Conservation (phyloP, 1,284 basidiomycete species). For the Volvariella volvacea region DNA sequence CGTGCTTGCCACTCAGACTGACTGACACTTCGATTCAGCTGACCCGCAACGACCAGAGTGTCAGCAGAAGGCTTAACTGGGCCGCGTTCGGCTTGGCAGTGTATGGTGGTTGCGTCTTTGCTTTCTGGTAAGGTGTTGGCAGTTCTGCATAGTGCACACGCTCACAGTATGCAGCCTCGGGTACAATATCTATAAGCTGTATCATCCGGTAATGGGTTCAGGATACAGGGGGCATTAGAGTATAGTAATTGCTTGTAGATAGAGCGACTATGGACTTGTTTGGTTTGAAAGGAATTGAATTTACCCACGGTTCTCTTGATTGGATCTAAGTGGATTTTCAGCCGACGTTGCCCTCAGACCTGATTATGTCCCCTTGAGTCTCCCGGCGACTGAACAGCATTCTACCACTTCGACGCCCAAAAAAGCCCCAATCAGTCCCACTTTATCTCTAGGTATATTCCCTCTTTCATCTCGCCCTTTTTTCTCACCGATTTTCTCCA, state of each 20-base stretch:
- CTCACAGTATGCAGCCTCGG: constrained; percentile 42
- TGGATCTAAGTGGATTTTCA: constrained; percentile 14
- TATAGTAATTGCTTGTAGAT: constrained; percentile 2
- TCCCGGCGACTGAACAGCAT: constrained; percentile 3
- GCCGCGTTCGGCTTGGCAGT: constrained; percentile 62
- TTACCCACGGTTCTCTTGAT: constrained; percentile 19
- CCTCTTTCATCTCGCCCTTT: background rate
- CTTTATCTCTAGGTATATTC: constrained; percentile 2
- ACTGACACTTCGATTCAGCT: constrained; percentile 40
- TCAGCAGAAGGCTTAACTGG: constrained; percentile 50
- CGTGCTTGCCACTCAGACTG: constrained; percentile 5
- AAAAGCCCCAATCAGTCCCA: background rate
- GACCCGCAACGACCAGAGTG: constrained; percentile 59
- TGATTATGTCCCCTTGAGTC: constrained; percentile 6
- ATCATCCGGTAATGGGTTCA: constrained; percentile 20
- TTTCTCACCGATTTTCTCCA: constrained; percentile 3
- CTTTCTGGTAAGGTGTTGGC: constrained; percentile 69
- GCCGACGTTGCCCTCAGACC: constrained; percentile 7
- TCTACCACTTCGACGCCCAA: constrained; percentile 7
- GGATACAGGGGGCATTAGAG: constrained; percentile 7
- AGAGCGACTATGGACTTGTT: constrained; percentile 3
- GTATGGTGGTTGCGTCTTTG: constrained; percentile 80
- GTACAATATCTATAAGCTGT: constrained; percentile 68
- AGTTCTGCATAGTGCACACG: background rate
- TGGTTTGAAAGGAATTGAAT: constrained; percentile 10